phyloP scores from a whole-genome alignment of 1,139 yeast species.

The Zygosaccharomyces pseudobailii region DNA sequence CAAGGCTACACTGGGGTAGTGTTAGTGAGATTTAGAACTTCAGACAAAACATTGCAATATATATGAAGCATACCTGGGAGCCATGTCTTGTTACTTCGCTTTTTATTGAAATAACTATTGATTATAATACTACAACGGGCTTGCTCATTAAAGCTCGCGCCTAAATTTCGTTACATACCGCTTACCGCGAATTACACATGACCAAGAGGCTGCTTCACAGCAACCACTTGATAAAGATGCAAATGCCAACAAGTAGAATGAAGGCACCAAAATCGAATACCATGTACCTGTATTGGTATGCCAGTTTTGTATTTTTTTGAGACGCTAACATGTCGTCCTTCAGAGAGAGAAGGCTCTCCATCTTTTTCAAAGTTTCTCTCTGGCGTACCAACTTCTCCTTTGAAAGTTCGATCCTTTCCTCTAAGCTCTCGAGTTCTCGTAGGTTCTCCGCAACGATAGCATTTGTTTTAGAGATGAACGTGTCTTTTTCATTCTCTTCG shows the following conservation, averaged over 20 bases:
- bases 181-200: not conserved
- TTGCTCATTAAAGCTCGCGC: not conserved
- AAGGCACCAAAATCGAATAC: constrained; percentile 20
- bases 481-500: constrained; percentile 10
- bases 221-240: constrained; percentile 8
- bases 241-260: constrained; percentile 3
- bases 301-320: constrained; percentile 17
- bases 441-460: constrained; percentile 10
- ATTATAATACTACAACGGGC: not conserved
- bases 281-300: constrained; percentile 22
- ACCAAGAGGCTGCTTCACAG: not conserved
- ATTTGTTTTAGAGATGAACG: constrained; percentile 15
- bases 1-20: constrained; percentile 21
- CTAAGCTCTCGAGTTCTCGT: constrained; percentile 14
- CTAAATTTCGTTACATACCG: not conserved
- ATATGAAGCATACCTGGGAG: constrained; percentile 8
- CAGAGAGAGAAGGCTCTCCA: constrained; percentile 17
- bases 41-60: too few relatives aligned
- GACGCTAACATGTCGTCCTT: constrained; percentile 24
- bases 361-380: constrained; percentile 64
- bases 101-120: not conserved
- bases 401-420: constrained; percentile 14
- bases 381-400: constrained; percentile 48
- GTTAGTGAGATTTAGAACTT: constrained; percentile 1
- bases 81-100: constrained; percentile 2